A percentile compares a stretch with the other conserved stretches of the same genome.
Evolutionary conservation across 2,329 filamentous ascomycete species (phyloP).

Genomic region (Paecilomyces dactylethromorphus): DNA sequence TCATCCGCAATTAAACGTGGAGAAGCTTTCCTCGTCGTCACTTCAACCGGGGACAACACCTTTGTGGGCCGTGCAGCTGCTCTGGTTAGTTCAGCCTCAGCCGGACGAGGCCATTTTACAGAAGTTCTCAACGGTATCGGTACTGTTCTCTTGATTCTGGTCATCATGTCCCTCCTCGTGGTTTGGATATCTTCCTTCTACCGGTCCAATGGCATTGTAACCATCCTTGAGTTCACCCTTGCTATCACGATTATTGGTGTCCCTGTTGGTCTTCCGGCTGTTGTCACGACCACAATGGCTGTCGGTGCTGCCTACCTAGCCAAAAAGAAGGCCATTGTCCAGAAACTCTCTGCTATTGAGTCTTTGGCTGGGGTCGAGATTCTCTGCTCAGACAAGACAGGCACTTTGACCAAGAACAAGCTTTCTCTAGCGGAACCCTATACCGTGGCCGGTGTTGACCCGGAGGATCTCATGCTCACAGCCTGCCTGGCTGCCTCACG

Average conservation of each 20-base stretch:
- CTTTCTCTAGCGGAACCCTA: slow-evolving; percentile 80
- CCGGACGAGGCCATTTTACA: slow-evolving; percentile 78
- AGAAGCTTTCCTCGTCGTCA: slow-evolving; percentile 75
- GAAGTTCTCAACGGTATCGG: slow-evolving; percentile 85
- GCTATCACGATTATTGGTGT: slow-evolving; percentile 90
- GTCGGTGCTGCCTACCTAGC: slow-evolving; percentile 87
- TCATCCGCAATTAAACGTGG: slow-evolving; percentile 89
- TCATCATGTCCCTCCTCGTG: slow-evolving; percentile 71
- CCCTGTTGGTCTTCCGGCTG: slow-evolving; percentile 84
- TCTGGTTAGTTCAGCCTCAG: slow-evolving; percentile 69
- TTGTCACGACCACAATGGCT: slow-evolving; percentile 92
- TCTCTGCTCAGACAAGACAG: slow-evolving; percentile 90
- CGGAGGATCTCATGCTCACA: slow-evolving; percentile 86
- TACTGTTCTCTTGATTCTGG: slow-evolving; percentile 70
- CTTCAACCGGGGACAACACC: slow-evolving; percentile 79
- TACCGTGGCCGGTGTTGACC: slow-evolving; percentile 72
- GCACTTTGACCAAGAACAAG: slow-evolving; percentile 92
- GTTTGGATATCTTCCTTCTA: slow-evolving; percentile 88
- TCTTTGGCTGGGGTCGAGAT: slow-evolving; percentile 89
- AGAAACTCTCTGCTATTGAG: slow-evolving; percentile 88
- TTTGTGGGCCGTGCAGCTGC: slow-evolving; percentile 86
- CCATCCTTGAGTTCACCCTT: slow-evolving; percentile 76
- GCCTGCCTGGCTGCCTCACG: slow-evolving; percentile 82
- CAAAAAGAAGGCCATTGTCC: slow-evolving; percentile 88
- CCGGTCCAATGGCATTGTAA: slow-evolving; percentile 72